A percentile compares a stretch with the other conserved stretches of the same genome.
These are phyloP conservation scores for Mycena latifolia DNA, from an alignment of 768 basidiomycete species.

Conservation along the genomic window DNA sequence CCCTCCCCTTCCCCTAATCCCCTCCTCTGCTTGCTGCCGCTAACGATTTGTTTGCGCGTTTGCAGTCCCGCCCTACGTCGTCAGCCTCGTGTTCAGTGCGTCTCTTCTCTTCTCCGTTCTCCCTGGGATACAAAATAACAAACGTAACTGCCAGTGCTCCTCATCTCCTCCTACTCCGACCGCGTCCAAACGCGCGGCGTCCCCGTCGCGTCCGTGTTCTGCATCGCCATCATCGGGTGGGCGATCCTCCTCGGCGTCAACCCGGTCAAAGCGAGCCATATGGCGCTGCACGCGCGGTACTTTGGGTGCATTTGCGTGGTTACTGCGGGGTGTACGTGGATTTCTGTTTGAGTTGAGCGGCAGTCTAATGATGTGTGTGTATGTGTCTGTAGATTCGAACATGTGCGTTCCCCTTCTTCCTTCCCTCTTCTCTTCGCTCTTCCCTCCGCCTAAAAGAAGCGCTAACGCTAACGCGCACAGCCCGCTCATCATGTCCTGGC, in stretches of 20 bases:
- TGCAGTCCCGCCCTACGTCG: slow-evolving; percentile 29
- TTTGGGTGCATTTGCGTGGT: slow-evolving; percentile 30
- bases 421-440: too few relatives aligned
- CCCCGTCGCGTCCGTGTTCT: slow-evolving; percentile 21
- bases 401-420: slow-evolving; percentile 9
- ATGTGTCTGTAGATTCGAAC: slow-evolving; percentile 23
- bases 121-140: background rate
- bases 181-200: slow-evolving; percentile 23
- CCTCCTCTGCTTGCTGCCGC: too few relatives aligned
- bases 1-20: too few relatives aligned
- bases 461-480: background rate
- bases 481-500: slow-evolving; percentile 31
- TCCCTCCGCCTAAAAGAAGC: too few relatives aligned
- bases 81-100: slow-evolving; percentile 29
- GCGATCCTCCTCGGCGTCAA: slow-evolving; percentile 17
- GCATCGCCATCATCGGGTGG: slow-evolving; percentile 26
- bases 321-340: slow-evolving; percentile 24
- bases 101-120: background rate
- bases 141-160: slow-evolving; percentile 9
- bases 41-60: too few relatives aligned
- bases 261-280: slow-evolving; percentile 5
- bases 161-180: slow-evolving; percentile 24
- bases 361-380: too few relatives aligned
- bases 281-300: slow-evolving; percentile 12
- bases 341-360: too few relatives aligned